Evolutionary conservation across 805 yeast genomes (phyloP), one percentile per base, ranked within the genome.

Genomic region (Limtongozyma cylindracea): DNA sequence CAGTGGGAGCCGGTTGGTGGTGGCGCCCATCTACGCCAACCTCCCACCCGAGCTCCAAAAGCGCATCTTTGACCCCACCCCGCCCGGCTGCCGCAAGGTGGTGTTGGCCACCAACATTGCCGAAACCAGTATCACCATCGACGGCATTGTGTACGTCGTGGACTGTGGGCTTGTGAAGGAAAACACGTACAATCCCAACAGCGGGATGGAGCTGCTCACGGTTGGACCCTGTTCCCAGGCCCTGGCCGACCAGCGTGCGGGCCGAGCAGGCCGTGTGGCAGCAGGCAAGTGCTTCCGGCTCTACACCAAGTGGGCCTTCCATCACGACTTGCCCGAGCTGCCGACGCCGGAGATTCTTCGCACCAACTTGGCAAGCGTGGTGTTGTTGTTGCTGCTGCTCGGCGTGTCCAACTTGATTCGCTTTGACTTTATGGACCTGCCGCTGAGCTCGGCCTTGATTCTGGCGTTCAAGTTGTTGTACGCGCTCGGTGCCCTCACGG

Each of bases 91-190:
- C 3, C 47, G 98, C 18, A 88, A 88, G 38, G 82, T 84, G 11
- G 91, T 88, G 0, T 45, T 88, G 18, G 96, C 96, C 1, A 88
- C 98, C 1, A 88, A 88, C 33, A 88, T 88, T 31, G 98, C 58
- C 0, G 58, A 52, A 24, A 52, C 58, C 1, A 50, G 56, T 17
- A 52, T 52, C 23, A 52, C 58, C 2, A 52, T 52, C 18, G 53
- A 50, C 22, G 57, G 58, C 4, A 46, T 51, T 12, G 32, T 39
- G 11, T 50, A 34, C 30, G 58, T 52, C 6, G 47, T 52, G 21
- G 58, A 52, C 28, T 50, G 55, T 1, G 58, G 58, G 1, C 51
- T 49, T 22, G 58, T 52, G 13, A 52, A 52, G 30, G 56, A 52
- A 22, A 51, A 52, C 23, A 47, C 45, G 1, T 52, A 39, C 31